phyloP scores from a whole-genome alignment of 805 yeast genomes.

The Pichia gijzeniarum region DNA sequence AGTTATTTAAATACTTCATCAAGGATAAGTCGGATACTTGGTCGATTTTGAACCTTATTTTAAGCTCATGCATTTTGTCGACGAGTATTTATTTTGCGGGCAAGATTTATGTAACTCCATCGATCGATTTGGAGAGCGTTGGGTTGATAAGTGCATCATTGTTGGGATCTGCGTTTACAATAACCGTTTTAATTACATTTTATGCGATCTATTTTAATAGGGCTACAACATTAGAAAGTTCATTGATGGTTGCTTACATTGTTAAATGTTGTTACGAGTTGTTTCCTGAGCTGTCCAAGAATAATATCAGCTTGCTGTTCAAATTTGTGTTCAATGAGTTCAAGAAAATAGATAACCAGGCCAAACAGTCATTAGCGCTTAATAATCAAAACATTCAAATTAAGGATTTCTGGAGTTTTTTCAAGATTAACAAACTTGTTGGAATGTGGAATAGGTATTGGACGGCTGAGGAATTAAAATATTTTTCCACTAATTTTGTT shows the following conservation, averaged over 20 bases:
- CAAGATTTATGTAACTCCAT: conserved; percentile 72
- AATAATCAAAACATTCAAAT: conserved; percentile 14
- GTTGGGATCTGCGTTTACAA: conserved; percentile 77
- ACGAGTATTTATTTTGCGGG: conserved; percentile 72
- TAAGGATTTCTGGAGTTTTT: background rate
- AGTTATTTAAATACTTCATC: conserved; percentile 66
- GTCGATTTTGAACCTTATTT: conserved; percentile 66
- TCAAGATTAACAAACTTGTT: background rate
- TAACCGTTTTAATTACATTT: conserved; percentile 65
- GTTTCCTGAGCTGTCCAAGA: conserved; percentile 75
- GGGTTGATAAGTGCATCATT: conserved; percentile 73
- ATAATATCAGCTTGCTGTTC: conserved; percentile 28
- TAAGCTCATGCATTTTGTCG: conserved; percentile 70
- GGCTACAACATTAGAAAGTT: conserved; percentile 88
- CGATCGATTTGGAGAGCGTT: conserved; percentile 49
- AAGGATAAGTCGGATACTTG: conserved; percentile 62
- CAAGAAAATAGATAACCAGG: conserved; percentile 30
- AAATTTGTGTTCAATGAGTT: conserved; percentile 33
- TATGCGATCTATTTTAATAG: conserved; percentile 78
- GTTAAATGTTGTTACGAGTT: conserved; percentile 91
- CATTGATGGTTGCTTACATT: conserved; percentile 80
- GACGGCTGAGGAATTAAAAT: background rate
- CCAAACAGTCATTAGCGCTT: conserved; percentile 18
- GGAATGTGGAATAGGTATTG: conserved; percentile 1
- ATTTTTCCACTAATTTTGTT: background rate